phyloP scores from a whole-genome alignment of 1,284 basidiomycete species.

The Boletus semigastroideus region DNA sequence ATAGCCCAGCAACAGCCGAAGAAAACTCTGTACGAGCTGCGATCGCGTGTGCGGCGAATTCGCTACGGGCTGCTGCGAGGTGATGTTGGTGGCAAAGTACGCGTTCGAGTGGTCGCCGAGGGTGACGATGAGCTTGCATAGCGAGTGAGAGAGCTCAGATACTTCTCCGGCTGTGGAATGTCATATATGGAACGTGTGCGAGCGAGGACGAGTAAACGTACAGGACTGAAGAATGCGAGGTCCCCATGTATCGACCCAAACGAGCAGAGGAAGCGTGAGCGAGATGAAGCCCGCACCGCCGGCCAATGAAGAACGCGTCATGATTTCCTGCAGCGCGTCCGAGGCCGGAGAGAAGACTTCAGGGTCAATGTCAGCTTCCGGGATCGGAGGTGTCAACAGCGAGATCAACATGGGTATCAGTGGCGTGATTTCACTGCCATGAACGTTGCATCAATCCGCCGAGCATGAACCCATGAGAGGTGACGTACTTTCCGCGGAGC shows the following conservation, averaged over 20 bases:
- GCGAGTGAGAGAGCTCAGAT: constrained; percentile 58
- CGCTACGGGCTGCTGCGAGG: constrained; percentile 38
- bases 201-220: constrained; percentile 26
- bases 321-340: constrained; percentile 74
- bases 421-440: constrained; percentile 55
- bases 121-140: constrained; percentile 78
- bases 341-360: constrained; percentile 61
- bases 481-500: constrained; percentile 62
- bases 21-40: constrained; percentile 66
- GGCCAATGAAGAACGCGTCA: constrained; percentile 69
- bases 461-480: background rate
- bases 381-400: constrained; percentile 49
- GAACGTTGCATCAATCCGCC: background rate
- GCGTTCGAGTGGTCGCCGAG: constrained; percentile 82
- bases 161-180: constrained; percentile 40
- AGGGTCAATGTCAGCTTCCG: constrained; percentile 41
- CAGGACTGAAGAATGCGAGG: constrained; percentile 49
- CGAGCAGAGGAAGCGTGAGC: constrained; percentile 78
- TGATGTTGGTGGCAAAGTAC: constrained; percentile 75
- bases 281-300: constrained; percentile 70
- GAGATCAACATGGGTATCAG: constrained; percentile 62
- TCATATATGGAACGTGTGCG: background rate
- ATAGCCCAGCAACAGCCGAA: constrained; percentile 71
- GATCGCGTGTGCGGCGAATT: constrained; percentile 34
- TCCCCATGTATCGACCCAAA: constrained; percentile 68